Evolutionary conservation across 2,329 filamentous ascomycete species (phyloP).

Genomic region (Monilinia laxa): DNA sequence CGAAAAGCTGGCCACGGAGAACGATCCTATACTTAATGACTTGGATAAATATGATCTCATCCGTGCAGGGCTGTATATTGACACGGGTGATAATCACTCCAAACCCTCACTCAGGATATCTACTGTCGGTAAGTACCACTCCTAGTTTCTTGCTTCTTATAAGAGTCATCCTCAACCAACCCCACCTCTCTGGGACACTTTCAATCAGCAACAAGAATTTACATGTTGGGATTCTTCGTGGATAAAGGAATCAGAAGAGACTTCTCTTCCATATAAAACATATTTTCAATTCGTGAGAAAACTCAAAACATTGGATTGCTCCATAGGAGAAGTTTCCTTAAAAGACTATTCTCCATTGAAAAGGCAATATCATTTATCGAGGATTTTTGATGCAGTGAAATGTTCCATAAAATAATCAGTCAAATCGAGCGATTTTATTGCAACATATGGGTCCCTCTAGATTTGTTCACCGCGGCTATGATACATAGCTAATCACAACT

Average conservation of each 20-base stretch:
- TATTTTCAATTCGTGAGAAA: not conserved
- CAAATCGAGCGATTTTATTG: not conserved
- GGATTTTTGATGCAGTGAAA: not conserved
- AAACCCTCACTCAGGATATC: slow-evolving; percentile 60
- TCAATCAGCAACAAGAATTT: not conserved
- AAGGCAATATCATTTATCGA: not conserved
- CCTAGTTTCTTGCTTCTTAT: not conserved
- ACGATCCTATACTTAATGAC: slow-evolving; percentile 67
- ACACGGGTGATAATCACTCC: slow-evolving; percentile 52
- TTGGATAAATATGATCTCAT: slow-evolving; percentile 64
- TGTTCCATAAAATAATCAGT: not conserved
- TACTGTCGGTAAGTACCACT: slow-evolving; percentile 59
- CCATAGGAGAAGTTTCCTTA: too few relatives aligned
- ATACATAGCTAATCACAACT: not conserved
- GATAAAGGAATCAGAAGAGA: not conserved
- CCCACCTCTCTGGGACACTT: not conserved
- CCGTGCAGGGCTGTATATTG: slow-evolving; percentile 54
- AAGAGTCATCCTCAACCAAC: not conserved
- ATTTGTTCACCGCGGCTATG: not conserved
- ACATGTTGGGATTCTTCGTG: not conserved
- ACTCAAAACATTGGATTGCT: not conserved
- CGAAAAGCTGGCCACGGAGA: slow-evolving; percentile 53
- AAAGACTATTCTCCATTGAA: too few relatives aligned
- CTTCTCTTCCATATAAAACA: not conserved
- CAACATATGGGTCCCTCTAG: not conserved